A percentile compares a stretch with the other conserved stretches of the same genome.
These are phyloP conservation scores for Monosporascus ibericus DNA, from an alignment of 2,329 filamentous ascomycete genomes.

Conservation along the genomic window DNA sequence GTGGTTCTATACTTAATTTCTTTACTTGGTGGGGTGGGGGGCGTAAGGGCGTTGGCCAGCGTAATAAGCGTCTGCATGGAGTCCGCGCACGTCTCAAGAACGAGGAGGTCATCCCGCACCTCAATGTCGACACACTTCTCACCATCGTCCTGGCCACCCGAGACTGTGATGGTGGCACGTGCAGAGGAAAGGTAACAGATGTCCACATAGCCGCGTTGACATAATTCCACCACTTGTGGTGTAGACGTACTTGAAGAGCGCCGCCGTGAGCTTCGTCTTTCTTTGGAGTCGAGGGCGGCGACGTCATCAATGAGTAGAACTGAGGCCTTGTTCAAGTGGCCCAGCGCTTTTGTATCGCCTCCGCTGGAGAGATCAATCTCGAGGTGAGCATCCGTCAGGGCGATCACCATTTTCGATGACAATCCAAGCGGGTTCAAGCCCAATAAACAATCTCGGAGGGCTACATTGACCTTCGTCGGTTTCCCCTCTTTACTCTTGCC, in stretches of 20 bases:
- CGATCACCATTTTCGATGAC: conserved; percentile 69
- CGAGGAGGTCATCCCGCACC: conserved; percentile 76
- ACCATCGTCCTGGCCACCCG: conserved; percentile 47
- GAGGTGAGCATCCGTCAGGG: conserved; percentile 72
- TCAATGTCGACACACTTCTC: conserved; percentile 71
- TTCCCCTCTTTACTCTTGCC: conserved; percentile 34
- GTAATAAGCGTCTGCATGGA: conserved; percentile 88
- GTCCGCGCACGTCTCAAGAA: conserved; percentile 93
- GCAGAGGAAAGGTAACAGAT: conserved; percentile 85
- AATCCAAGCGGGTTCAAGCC: conserved; percentile 77
- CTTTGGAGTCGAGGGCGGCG: conserved; percentile 32
- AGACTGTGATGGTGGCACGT: conserved; percentile 58
- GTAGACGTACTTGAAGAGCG: conserved; percentile 34
- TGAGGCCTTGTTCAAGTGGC: conserved; percentile 74
- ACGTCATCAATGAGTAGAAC: conserved; percentile 78
- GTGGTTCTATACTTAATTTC: conserved; percentile 83
- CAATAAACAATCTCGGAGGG: conserved; percentile 72
- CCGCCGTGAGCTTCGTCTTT: conserved; percentile 33
- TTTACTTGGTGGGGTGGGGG: conserved; percentile 75
- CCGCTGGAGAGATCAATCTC: conserved; percentile 61
- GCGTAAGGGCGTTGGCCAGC: conserved; percentile 72
- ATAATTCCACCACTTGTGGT: conserved; percentile 50
- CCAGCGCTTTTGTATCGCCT: conserved; percentile 54
- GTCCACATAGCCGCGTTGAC: conserved; percentile 71
- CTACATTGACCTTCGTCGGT: conserved; percentile 64